Evolutionary conservation across 202 grass and related monocot genomes (phyloP).

Genomic region (Saccharum hybrid): DNA sequence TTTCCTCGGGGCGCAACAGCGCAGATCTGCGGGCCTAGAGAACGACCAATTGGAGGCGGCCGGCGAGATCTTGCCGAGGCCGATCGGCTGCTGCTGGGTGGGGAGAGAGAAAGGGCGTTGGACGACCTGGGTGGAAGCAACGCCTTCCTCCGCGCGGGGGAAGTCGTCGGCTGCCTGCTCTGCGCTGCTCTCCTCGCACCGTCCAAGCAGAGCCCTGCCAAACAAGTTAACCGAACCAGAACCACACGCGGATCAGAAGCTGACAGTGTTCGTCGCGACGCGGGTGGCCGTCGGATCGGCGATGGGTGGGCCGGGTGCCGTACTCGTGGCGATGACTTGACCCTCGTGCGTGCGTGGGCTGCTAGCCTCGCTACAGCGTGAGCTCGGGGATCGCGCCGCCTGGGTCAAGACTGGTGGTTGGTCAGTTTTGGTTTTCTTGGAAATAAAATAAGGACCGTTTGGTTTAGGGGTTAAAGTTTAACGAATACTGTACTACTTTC

Average conservation of each 20-base stretch:
- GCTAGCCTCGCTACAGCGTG: background rate
- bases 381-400: background rate
- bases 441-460: no score
- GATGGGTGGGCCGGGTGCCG: background rate
- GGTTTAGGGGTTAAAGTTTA: no score
- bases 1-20: conserved; percentile 32
- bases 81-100: conserved; percentile 28
- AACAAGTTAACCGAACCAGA: background rate
- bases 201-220: no score
- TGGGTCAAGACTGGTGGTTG: background rate
- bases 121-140: conserved; percentile 28
- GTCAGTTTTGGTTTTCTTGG: background rate
- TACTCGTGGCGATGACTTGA: background rate
- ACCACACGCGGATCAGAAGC: background rate
- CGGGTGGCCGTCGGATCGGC: conserved; percentile 1
- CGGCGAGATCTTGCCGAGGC: conserved; percentile 48
- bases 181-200: no score
- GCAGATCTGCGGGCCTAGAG: conserved; percentile 19
- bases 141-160: conserved; percentile 40
- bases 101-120: background rate
- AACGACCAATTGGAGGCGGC: conserved; percentile 38
- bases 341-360: background rate
- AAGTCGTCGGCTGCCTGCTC: conserved; percentile 37
- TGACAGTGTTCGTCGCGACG: background rate
- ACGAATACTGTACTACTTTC: no score